Percentiles rank a stretch among this genome's conserved stretches.
phyloP scores from a whole-genome alignment of 129 eudicot species.

The Scalesia atractyloides region DNA sequence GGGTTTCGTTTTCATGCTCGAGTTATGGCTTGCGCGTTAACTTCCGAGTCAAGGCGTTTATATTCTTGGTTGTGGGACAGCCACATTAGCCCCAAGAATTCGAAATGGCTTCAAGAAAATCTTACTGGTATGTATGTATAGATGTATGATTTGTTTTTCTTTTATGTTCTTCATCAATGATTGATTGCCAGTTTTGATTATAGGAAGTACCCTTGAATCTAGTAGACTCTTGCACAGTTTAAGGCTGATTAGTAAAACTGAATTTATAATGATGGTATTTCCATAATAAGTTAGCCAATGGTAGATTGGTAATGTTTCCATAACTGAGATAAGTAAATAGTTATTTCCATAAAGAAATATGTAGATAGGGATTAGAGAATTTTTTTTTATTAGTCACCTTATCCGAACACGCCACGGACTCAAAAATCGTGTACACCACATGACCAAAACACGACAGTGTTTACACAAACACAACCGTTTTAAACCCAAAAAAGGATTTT shows the following conservation, averaged over 20 bases:
- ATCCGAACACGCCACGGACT: no score
- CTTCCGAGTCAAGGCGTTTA: conserved; percentile 71
- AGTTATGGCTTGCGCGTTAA: conserved; percentile 53
- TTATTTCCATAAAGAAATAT: neutral
- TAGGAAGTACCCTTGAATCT: neutral
- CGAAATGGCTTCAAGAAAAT: conserved; percentile 99
- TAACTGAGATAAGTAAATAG: neutral
- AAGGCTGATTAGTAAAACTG: neutral
- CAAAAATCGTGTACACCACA: no score
- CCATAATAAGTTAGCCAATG: no score
- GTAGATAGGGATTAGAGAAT: neutral
- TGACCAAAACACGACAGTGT: no score
- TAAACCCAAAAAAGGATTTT: no score
- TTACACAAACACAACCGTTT: no score
- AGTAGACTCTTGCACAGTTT: neutral
- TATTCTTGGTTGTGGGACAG: conserved; percentile 99
- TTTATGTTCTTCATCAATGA: neutral
- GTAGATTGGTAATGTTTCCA: neutral
- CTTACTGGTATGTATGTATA: conserved; percentile 59
- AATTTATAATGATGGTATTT: no score
- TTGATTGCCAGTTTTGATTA: neutral
- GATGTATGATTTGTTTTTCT: neutral
- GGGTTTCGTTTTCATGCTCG: conserved; percentile 40
- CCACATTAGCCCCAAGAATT: conserved; percentile 95
- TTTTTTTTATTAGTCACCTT: no score